phyloP scores from a whole-genome alignment of 2,329 filamentous ascomycete species.

The Cercospora sp. region DNA sequence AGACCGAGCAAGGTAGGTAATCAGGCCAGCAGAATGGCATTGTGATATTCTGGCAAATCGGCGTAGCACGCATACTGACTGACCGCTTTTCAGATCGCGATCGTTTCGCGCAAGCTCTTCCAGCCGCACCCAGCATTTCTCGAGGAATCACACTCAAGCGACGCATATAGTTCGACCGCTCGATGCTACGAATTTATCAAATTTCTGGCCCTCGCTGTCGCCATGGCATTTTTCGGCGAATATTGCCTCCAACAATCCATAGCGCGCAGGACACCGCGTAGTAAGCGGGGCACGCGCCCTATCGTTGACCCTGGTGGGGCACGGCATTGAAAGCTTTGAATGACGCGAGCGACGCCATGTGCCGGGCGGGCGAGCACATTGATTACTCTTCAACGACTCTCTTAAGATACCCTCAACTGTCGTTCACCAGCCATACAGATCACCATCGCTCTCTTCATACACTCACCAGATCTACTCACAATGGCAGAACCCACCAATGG shows the following conservation, averaged over 20 bases:
- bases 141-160: constrained; percentile 48
- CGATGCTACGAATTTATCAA: background rate
- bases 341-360: background rate
- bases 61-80: constrained; percentile 25
- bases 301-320: background rate
- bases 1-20: constrained; percentile 59
- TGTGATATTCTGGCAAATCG: background rate
- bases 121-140: constrained; percentile 44
- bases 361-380: background rate
- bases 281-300: background rate
- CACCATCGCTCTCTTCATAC: background rate
- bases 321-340: background rate
- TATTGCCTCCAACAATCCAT: background rate
- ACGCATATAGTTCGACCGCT: constrained; percentile 30
- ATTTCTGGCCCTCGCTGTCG: background rate
- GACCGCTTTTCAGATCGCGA: constrained; percentile 45
- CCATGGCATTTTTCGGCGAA: background rate
- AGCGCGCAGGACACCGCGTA: background rate
- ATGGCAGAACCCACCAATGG: constrained; percentile 22
- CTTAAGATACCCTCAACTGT: background rate
- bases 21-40: background rate
- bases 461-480: background rate
- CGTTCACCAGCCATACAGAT: background rate
- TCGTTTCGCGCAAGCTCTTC: constrained; percentile 48
- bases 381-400: background rate